Evolutionary conservation across 305 asterid genomes (phyloP), one percentile per base, ranked within the genome.

Genomic region (Fraxinus platypoda): DNA sequence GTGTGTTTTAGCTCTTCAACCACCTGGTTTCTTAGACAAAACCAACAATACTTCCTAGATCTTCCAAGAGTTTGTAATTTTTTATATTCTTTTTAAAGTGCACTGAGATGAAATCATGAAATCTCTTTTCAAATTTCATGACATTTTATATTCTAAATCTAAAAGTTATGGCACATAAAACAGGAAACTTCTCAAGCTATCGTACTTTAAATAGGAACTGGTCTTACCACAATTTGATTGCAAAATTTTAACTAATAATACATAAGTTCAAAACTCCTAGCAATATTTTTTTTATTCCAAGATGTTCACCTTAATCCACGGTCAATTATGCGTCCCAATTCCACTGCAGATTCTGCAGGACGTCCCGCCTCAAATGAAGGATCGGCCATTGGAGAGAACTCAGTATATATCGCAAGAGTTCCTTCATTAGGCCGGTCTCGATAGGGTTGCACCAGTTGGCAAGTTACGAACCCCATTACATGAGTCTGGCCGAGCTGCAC

Each of bases 331-430:
- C 99, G 98, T 13, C 97, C 99, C 90, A 95, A 87, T 82, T 95
- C 99, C 71, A 95, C 92, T 31, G 99, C 94, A 87, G 86, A 89
- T 87, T 93, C 99, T 81, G 95, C 92, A 21, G 98, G 98, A 74
- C 94, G 97, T 17, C 99, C 98, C 30, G 86, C 83, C 88, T 95
- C 99, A 84, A 94, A 95, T n/a, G 94, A 90, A 83, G 97, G 99
- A 87, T 95, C 99, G 6, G 98, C 99, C 99, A 95, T 93, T 15
- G 99, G 99, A 81, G 98, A 95, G 87, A 95, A 94, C 84, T 95
- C 98, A 0, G 97, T 91, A 87, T 86, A 95, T 52, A 95, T 88
- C 54, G 98, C 84, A 85, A 95, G 95, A 68, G 86, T 84, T 54
- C 98, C 98, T 89, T 94, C 98, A 78, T 90, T 94, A 37, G 98